Percentiles rank a stretch among this genome's conserved stretches.
Evolutionary conservation across 495 filamentous ascomycete genomes (phyloP).

Genomic region (Aspergillus bertholletiae): DNA sequence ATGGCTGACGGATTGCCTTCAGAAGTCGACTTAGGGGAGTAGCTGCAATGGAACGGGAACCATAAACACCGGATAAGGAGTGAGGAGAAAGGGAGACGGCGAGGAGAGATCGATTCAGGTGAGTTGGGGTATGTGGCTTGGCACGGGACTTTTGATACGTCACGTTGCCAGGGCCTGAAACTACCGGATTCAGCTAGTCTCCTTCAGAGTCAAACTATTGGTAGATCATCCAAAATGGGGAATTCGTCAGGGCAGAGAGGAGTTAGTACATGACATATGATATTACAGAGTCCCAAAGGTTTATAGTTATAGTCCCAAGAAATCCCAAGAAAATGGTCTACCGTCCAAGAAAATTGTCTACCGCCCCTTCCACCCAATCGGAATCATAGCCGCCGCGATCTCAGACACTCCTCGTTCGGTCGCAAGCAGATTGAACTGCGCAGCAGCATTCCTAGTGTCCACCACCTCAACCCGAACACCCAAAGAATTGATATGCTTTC

Average conservation of each 20-base stretch:
- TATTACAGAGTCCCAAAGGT: too few relatives aligned
- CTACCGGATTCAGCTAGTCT: neutral
- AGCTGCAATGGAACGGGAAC: neutral
- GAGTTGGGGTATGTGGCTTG: conserved; percentile 9
- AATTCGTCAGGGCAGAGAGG: too few relatives aligned
- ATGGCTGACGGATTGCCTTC: conserved; percentile 20
- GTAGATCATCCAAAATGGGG: too few relatives aligned
- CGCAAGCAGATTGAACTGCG: conserved; percentile 82
- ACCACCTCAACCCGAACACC: conserved; percentile 85
- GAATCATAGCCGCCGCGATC: conserved; percentile 86
- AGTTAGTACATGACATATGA: too few relatives aligned
- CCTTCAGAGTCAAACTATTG: neutral
- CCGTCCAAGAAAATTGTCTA: too few relatives aligned
- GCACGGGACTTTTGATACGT: conserved; percentile 17
- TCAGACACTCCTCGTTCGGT: conserved; percentile 76
- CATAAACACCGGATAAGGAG: neutral
- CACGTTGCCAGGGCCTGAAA: conserved; percentile 9
- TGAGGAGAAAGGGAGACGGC: neutral
- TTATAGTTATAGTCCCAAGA: too few relatives aligned
- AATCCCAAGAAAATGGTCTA: too few relatives aligned
- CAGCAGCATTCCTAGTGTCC: conserved; percentile 91
- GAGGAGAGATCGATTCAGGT: neutral
- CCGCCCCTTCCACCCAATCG: conserved; percentile 72
- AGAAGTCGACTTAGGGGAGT: neutral
- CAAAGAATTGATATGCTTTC: conserved; percentile 65